Evolutionary conservation across 805 yeast species (phyloP), one percentile per base, ranked within the genome.

Genomic region (Blastobotrys parvus): DNA sequence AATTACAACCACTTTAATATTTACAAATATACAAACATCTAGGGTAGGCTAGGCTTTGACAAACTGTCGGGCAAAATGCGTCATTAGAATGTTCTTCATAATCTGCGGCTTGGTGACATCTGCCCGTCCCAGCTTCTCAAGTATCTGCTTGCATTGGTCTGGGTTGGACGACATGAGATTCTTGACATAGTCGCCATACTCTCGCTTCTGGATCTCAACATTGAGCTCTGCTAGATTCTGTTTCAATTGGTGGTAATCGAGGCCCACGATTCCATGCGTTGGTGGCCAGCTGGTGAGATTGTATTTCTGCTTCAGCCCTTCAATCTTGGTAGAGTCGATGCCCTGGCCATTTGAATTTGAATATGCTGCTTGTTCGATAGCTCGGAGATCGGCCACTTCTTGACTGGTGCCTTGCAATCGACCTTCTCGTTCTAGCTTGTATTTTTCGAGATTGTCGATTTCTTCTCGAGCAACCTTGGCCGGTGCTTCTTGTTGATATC

Each of bases 401-500:
- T 53, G 47, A 18, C 49, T 52, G 17, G 38, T 35, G 2, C 52
- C 47, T 3, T 33, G 25, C 21, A 55, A 62, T 5, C 67, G 61
- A 23, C 54, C 54, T 23, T 34, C 22, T 55, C 81, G 72, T 55
- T 74, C 75, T 30, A 64, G 57, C 44, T 77, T 61, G 55, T 85
- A 82, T 37, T 72, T 74, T 41, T 65, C 55, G 31, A 78, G 69
- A 62, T 75, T 78, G 36, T 54, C 56, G 31, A 69, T 62, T 63
- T 86, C 94, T 59, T 87, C 94, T n/a, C 64, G 56, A 1, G 69
- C 63, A 16, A 88, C 90, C 51, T 74, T 71, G 39, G 66, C 65
- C 53, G 79, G 81, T 41, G 95, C 94, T 55, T 80, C 76, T 34
- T 70, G 68, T 60, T 83, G 83, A 66, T 83, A 88, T 49, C 73